Evolutionary conservation across 139 green algal genomes (phyloP).

Genomic region (Chlorella sp.): DNA sequence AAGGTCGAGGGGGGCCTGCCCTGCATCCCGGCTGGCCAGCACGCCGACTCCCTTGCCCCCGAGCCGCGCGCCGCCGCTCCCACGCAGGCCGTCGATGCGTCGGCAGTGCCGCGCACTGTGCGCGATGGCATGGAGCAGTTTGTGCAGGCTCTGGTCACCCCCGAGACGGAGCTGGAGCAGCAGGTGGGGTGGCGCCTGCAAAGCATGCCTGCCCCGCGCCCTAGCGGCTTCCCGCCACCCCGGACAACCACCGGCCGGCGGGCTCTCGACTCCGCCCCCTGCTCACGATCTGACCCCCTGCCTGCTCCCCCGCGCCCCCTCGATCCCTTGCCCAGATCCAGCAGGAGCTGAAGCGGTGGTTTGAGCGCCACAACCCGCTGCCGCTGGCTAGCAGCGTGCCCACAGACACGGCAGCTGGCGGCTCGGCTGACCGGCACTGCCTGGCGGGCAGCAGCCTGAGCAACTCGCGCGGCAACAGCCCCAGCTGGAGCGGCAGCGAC

Average conservation of each 20-base stretch:
- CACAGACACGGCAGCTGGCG: not conserved
- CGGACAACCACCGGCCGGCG: too few relatives aligned
- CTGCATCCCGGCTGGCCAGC: too few relatives aligned
- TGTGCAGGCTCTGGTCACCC: not conserved
- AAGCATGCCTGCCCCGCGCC: too few relatives aligned
- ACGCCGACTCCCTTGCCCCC: too few relatives aligned
- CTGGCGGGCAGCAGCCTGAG: constrained; percentile 7
- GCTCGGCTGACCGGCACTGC: not conserved
- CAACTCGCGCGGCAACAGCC: constrained; percentile 3
- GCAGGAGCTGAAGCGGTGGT: not conserved
- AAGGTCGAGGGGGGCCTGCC: too few relatives aligned
- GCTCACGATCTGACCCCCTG: too few relatives aligned
- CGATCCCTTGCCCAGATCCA: too few relatives aligned
- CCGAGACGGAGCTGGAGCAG: constrained; percentile 19
- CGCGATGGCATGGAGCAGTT: not conserved
- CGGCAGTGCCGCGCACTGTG: too few relatives aligned
- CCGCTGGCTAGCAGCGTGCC: not conserved
- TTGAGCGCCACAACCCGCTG: not conserved
- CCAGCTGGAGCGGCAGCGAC: not conserved
- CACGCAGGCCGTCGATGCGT: not conserved
- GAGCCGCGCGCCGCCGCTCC: not conserved
- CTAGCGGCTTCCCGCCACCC: too few relatives aligned
- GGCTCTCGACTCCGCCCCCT: too few relatives aligned
- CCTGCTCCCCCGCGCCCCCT: too few relatives aligned
- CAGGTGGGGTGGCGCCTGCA: constrained; percentile 6